phyloP scores from a whole-genome alignment of 2,329 filamentous ascomycete genomes.

The Stagonosporopsis chrysanthemi region DNA sequence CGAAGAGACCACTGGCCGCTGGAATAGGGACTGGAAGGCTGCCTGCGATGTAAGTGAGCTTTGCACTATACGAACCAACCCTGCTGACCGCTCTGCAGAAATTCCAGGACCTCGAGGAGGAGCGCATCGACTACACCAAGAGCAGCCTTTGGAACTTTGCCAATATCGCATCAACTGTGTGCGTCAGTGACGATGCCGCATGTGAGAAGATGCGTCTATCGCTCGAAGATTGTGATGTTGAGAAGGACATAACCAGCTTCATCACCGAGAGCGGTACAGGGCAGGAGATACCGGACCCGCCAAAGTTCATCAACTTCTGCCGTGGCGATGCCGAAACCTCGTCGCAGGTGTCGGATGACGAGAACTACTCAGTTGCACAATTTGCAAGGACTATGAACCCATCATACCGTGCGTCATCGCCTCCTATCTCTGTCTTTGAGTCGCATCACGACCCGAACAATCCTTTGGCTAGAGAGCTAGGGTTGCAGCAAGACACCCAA shows the following conservation, averaged over 20 bases:
- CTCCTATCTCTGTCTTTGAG: conserved; percentile 90
- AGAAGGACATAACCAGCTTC: conserved; percentile 89
- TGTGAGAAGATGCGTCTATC: conserved; percentile 96
- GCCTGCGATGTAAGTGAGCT: conserved; percentile 72
- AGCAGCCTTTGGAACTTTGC: conserved; percentile 98
- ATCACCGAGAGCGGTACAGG: conserved; percentile 90
- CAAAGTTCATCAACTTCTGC: conserved; percentile 99
- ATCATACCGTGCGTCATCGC: conserved; percentile 92
- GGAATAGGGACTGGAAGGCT: conserved; percentile 98
- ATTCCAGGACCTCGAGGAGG: conserved; percentile 98
- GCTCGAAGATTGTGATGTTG: conserved; percentile 93
- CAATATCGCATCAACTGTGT: conserved; percentile 96
- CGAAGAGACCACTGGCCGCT: conserved; percentile 92
- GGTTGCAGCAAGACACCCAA: conserved; percentile 55
- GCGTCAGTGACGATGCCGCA: conserved; percentile 90
- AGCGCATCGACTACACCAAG: conserved; percentile 95
- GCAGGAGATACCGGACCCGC: conserved; percentile 95
- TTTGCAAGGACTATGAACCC: conserved; percentile 96
- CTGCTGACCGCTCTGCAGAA: conserved; percentile 63
- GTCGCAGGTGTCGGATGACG: conserved; percentile 86
- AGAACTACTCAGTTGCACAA: conserved; percentile 91
- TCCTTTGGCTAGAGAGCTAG: conserved; percentile 73
- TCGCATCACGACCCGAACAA: conserved; percentile 89
- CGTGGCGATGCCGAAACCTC: conserved; percentile 84
- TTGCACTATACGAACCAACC: no score